phyloP scores from a whole-genome alignment of 2,329 filamentous ascomycete species.

The Aureobasidium mangrovei region DNA sequence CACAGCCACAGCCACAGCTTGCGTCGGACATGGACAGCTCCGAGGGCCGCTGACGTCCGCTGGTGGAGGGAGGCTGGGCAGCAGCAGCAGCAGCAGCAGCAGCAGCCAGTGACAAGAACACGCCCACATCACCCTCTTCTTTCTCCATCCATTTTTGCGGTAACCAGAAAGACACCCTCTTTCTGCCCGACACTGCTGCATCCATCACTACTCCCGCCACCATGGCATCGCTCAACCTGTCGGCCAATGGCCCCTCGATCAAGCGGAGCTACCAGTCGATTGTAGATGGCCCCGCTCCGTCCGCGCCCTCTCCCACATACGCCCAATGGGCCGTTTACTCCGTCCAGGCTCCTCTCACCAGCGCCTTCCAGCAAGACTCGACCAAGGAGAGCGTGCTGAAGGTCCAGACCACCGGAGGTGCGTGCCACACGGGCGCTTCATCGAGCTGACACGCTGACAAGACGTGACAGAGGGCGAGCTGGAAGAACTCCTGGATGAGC shows the following conservation, averaged over 20 bases:
- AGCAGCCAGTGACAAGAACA: too few relatives aligned
- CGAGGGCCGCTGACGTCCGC: too few relatives aligned
- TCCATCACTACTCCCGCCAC: conserved; percentile 37
- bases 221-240: conserved; percentile 61
- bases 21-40: background rate
- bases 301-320: conserved; percentile 60
- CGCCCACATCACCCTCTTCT: background rate
- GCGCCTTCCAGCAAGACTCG: conserved; percentile 77
- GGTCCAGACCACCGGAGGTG: conserved; percentile 84
- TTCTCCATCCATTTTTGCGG: too few relatives aligned
- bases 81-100: too few relatives aligned
- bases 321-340: conserved; percentile 92
- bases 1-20: background rate
- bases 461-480: conserved; percentile 70
- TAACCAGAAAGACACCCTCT: background rate
- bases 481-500: conserved; percentile 82
- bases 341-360: conserved; percentile 83
- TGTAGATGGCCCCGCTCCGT: conserved; percentile 51
- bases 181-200: background rate
- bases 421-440: conserved; percentile 16
- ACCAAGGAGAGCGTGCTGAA: conserved; percentile 93
- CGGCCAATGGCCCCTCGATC: conserved; percentile 45
- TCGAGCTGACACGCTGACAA: background rate
- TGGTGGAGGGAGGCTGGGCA: too few relatives aligned
- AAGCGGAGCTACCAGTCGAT: conserved; percentile 55